Conservation (phyloP, 192 early-diverging fungal genomes). For the Phycomyces blakesleeanus region DNA sequence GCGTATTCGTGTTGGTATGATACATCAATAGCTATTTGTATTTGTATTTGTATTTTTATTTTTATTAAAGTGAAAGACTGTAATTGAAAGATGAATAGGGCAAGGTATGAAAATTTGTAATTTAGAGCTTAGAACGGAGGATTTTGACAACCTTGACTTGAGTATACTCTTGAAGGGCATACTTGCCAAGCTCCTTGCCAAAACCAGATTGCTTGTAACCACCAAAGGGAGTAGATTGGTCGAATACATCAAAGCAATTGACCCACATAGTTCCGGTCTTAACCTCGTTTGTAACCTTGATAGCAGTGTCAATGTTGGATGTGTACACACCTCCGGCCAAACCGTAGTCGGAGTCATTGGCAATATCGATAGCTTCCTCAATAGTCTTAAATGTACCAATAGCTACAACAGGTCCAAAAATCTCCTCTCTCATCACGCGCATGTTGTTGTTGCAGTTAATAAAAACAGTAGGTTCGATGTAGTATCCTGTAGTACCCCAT, state of each 20-base stretch:
- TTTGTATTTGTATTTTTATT: too few relatives aligned
- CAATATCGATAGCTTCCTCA: constrained; percentile 69
- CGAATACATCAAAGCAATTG: constrained; percentile 53
- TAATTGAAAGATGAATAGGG: constrained; percentile 5
- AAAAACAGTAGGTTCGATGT: constrained; percentile 75
- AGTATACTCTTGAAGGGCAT: constrained; percentile 45
- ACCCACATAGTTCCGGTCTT: constrained; percentile 63
- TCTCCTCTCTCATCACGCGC: constrained; percentile 68
- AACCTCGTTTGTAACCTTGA: constrained; percentile 46
- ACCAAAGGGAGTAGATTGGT: constrained; percentile 45
- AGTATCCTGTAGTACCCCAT: constrained; percentile 68
- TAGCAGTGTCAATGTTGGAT: constrained; percentile 55
- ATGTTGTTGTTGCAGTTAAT: constrained; percentile 52
- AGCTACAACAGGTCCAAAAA: constrained; percentile 82
- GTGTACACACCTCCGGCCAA: constrained; percentile 78
- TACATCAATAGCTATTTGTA: too few relatives aligned
- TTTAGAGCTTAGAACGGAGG: constrained; percentile 9
- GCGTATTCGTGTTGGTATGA: too few relatives aligned
- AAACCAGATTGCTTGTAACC: constrained; percentile 73
- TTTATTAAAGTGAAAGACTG: constrained; percentile 12
- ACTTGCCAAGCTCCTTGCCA: constrained; percentile 56
- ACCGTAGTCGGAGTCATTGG: constrained; percentile 75
- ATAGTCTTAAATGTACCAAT: constrained; percentile 69
- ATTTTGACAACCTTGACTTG: constrained; percentile 49
- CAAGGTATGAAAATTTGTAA: constrained; percentile 5